Conservation (phyloP, 2,329 filamentous ascomycete genomes). For the Neofusicoccum laricinum region DNA sequence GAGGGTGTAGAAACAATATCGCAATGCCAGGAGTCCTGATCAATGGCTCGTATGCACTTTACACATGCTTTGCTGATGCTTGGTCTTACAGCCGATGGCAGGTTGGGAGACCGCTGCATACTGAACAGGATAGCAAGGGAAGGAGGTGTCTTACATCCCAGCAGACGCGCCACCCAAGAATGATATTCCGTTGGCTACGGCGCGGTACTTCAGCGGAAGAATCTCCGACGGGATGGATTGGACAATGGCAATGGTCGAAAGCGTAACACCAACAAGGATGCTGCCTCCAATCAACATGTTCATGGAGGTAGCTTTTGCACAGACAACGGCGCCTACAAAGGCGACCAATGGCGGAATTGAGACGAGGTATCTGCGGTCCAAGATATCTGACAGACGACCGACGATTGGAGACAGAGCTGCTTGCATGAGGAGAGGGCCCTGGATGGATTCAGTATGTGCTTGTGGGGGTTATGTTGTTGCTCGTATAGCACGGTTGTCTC, state of each 20-base stretch:
- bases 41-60: too few relatives aligned
- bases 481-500: too few relatives aligned
- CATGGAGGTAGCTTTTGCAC: slow-evolving; percentile 56
- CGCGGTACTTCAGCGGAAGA: slow-evolving; percentile 55
- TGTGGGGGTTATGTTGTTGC: neutral
- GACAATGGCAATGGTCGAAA: slow-evolving; percentile 55
- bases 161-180: slow-evolving; percentile 52
- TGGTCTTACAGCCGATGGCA: too few relatives aligned
- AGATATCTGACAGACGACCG: slow-evolving; percentile 55
- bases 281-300: slow-evolving; percentile 56
- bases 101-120: too few relatives aligned
- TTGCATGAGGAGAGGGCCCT: slow-evolving; percentile 59
- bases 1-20: too few relatives aligned
- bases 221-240: slow-evolving; percentile 58
- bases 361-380: slow-evolving; percentile 55
- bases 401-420: slow-evolving; percentile 55
- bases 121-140: neutral
- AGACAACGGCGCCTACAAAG: slow-evolving; percentile 53
- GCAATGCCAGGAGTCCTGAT: too few relatives aligned
- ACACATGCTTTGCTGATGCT: too few relatives aligned
- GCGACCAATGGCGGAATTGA: slow-evolving; percentile 53
- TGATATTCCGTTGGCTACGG: slow-evolving; percentile 54
- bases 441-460: slow-evolving; percentile 12
- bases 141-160: slow-evolving; percentile 44
- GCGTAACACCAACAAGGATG: slow-evolving; percentile 54